Conservation (phyloP, 202 grass and related monocot genomes). For the Hordeum pubiflorum region DNA sequence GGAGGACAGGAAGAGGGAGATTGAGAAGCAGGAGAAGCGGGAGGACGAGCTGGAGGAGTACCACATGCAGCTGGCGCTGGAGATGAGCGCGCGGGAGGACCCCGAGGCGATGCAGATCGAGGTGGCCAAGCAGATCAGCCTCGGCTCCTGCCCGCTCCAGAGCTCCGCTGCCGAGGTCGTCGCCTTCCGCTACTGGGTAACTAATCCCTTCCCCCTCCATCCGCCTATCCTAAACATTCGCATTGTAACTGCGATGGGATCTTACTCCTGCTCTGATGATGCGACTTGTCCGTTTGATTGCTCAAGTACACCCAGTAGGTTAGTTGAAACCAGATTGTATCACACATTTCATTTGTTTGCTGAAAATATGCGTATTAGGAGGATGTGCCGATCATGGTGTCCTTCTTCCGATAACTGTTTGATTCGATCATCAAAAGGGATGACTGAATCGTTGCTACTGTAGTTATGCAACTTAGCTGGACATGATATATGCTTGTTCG, state of each 20-base stretch:
- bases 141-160: slow-evolving; percentile 70
- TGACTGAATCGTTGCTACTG: neutral
- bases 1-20: slow-evolving; percentile 29
- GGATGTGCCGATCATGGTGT: neutral
- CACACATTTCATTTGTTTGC: neutral
- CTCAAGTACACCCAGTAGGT: neutral
- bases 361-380: neutral
- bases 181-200: slow-evolving; percentile 88
- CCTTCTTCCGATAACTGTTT: neutral
- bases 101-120: slow-evolving; percentile 96
- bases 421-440: neutral
- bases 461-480: neutral
- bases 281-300: neutral
- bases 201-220: neutral
- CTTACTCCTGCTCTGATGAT: neutral
- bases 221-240: neutral
- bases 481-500: slow-evolving; percentile 3
- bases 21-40: slow-evolving; percentile 48
- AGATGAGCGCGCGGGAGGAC: slow-evolving; percentile 87
- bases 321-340: neutral
- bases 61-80: slow-evolving; percentile 87
- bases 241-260: neutral
- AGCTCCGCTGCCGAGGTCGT: slow-evolving; percentile 63
- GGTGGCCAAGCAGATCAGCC: slow-evolving; percentile 93
- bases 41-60: slow-evolving; percentile 74